These are phyloP conservation scores for Pleurotus tuoliensis DNA, from an alignment of 768 basidiomycete genomes.

Conservation along the genomic window DNA sequence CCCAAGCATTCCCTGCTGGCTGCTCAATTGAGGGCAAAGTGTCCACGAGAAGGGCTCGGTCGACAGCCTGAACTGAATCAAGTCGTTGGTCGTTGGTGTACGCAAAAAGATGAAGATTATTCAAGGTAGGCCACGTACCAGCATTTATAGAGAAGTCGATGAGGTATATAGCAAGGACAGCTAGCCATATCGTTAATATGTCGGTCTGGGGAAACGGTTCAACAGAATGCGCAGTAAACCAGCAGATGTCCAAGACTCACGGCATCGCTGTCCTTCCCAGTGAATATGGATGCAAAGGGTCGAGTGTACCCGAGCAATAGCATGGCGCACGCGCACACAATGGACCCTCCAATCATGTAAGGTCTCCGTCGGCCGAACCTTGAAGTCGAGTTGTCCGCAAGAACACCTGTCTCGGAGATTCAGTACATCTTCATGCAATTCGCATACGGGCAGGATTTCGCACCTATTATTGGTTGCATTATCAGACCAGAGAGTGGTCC, in stretches of 20 bases:
- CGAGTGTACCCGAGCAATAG: slow-evolving; percentile 82
- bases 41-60: slow-evolving; percentile 89
- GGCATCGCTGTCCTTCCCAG: slow-evolving; percentile 23
- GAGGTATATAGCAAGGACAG: slow-evolving; percentile 50
- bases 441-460: slow-evolving; percentile 5
- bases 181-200: slow-evolving; percentile 68
- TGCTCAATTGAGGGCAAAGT: slow-evolving; percentile 71
- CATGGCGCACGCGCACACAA: slow-evolving; percentile 67
- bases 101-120: not conserved
- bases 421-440: slow-evolving; percentile 16
- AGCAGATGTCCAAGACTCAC: slow-evolving; percentile 17
- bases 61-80: slow-evolving; percentile 73
- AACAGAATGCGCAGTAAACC: not conserved
- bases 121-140: slow-evolving; percentile 21
- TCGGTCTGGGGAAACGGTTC: slow-evolving; percentile 43
- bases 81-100: no score
- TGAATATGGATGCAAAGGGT: slow-evolving; percentile 53
- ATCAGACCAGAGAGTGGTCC: slow-evolving; percentile 88
- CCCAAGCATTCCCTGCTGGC: slow-evolving; percentile 91
- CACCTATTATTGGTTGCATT: slow-evolving; percentile 87
- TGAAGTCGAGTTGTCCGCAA: slow-evolving; percentile 83
- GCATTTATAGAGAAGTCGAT: slow-evolving; percentile 61
- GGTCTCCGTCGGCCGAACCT: slow-evolving; percentile 83
- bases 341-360: slow-evolving; percentile 73
- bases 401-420: slow-evolving; percentile 40